Percentiles rank a stretch among this genome's conserved stretches.
Conservation (phyloP, 345 rosid genomes). For the Viola odorata region DNA sequence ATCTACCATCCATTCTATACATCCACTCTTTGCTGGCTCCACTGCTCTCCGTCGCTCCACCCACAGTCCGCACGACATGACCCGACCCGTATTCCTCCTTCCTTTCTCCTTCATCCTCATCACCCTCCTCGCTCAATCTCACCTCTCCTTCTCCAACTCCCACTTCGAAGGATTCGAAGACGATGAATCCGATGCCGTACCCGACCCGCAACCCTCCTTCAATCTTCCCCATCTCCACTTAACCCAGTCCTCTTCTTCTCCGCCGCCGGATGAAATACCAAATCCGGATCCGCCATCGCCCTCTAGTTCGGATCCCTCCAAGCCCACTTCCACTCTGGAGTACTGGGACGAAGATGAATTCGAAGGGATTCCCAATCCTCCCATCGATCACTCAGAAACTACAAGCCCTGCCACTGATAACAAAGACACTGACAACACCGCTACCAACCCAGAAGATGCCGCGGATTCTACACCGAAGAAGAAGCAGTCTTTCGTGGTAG, state of each 20-base stretch:
- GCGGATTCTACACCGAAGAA: conserved; percentile 8
- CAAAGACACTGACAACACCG: conserved; percentile 5
- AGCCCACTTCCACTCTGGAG: conserved; percentile 49
- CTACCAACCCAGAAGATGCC: conserved; percentile 4
- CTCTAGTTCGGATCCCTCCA: conserved; percentile 8
- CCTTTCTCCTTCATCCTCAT: conserved; percentile 33
- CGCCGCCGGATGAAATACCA: conserved; percentile 8
- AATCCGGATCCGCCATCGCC: conserved; percentile 15
- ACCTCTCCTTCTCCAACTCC: conserved; percentile 39
- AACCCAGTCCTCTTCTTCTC: conserved; percentile 43
- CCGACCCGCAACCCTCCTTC: conserved; percentile 36
- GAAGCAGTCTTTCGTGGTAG: conserved; percentile 49
- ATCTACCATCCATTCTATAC: too few relatives aligned
- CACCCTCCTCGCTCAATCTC: conserved; percentile 17
- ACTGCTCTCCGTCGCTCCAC: too few relatives aligned
- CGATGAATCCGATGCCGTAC: conserved; percentile 53
- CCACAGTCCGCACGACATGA: conserved; percentile 2
- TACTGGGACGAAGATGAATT: conserved; percentile 98
- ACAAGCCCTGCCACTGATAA: conserved; percentile 27
- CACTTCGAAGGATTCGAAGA: conserved; percentile 98
- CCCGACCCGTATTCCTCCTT: conserved; percentile 14
- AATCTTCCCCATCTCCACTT: conserved; percentile 41
- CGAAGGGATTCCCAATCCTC: conserved; percentile 65
- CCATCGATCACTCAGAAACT: not conserved
- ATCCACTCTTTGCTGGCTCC: too few relatives aligned